Evolutionary conservation across 75 land plant species (phyloP).

Genomic region (Cunninghamia lanceolata): DNA sequence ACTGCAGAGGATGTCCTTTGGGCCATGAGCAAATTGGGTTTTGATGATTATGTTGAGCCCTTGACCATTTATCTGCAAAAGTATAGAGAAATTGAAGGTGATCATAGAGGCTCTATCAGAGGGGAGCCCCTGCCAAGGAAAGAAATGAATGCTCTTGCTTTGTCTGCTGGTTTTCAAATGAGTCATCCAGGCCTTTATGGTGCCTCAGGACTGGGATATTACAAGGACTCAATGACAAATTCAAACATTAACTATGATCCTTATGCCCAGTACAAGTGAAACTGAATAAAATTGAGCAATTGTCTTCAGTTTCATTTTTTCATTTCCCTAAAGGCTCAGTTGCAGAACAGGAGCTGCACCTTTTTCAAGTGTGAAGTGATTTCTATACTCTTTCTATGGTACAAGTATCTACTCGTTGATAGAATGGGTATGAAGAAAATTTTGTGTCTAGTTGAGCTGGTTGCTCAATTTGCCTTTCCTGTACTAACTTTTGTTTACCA

Average conservation of each 20-base stretch:
- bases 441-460: not conserved
- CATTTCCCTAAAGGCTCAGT: not conserved
- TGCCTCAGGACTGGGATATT: constrained; percentile 1
- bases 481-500: not conserved
- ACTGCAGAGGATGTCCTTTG: constrained; percentile 28
- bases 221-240: constrained; percentile 12
- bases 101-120: constrained; percentile 9
- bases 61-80: constrained; percentile 56
- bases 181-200: constrained; percentile 2
- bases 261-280: constrained; percentile 6
- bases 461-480: not conserved
- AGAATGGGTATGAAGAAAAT: not conserved
- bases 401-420: not conserved
- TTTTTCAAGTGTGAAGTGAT: not conserved
- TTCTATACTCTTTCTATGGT: not conserved
- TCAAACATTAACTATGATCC: constrained; percentile 7
- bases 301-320: not conserved
- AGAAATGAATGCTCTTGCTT: not conserved
- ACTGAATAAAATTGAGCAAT: not conserved
- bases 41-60: constrained; percentile 74
- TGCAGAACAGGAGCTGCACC: not conserved
- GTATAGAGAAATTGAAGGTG: constrained; percentile 40
- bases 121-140: constrained; percentile 9
- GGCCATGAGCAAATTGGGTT: constrained; percentile 85
- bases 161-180: constrained; percentile 10